Conservation (phyloP, 768 basidiomycete genomes). For the Lactifluus subvellereus region DNA sequence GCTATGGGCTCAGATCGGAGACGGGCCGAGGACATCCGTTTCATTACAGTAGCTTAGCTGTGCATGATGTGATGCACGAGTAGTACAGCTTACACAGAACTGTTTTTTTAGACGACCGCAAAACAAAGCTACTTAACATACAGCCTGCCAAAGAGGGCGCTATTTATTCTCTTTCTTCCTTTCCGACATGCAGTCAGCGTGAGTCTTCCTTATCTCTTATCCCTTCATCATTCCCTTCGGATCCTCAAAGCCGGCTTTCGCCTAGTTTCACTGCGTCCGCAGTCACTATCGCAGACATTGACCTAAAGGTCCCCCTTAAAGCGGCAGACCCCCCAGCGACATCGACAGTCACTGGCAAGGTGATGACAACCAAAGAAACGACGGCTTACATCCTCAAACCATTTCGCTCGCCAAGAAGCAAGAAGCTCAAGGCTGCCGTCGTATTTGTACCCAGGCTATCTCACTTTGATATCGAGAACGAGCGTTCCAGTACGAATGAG, state of each 20-base stretch:
- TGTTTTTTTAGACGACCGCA: too few relatives aligned
- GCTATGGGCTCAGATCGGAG: background rate
- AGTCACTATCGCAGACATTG: background rate
- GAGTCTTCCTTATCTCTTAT: background rate
- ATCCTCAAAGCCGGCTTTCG: background rate
- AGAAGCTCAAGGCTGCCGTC: conserved; percentile 75
- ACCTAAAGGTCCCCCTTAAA: conserved; percentile 9
- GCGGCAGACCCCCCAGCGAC: background rate
- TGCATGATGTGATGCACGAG: too few relatives aligned
- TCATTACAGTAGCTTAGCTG: too few relatives aligned
- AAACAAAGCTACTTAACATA: background rate
- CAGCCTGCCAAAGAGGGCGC: background rate
- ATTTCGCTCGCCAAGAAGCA: conserved; percentile 64
- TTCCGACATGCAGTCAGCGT: conserved; percentile 3
- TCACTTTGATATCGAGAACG: conserved; percentile 77
- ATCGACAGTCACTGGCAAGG: conserved; percentile 22
- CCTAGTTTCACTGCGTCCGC: background rate
- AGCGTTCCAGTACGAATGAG: conserved; percentile 67
- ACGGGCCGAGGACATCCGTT: background rate
- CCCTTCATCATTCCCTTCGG: background rate
- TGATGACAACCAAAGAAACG: conserved; percentile 51
- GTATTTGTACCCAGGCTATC: conserved; percentile 86
- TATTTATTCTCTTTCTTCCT: background rate
- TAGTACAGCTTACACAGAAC: background rate
- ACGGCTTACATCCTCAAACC: conserved; percentile 72